Base-by-base conservation (phyloP, 139 green algal genomes). In the Chlorella sp. region DNA sequence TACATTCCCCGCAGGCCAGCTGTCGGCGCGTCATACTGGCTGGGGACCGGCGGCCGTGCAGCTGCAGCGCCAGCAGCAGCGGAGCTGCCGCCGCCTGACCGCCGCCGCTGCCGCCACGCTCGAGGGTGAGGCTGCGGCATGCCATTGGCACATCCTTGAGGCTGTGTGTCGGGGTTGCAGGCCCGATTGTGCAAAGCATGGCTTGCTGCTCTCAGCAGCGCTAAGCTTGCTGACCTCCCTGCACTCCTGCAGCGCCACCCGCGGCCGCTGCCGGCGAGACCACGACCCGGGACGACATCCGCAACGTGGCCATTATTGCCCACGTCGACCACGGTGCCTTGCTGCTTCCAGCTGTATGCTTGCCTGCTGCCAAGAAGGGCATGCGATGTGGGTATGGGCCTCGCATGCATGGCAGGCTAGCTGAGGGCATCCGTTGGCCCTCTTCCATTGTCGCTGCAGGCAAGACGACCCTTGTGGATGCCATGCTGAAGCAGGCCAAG, bases 401-500 rank as follows among this genome's bases (percentile, higher is more conserved):
- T n/a, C n/a, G n/a, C n/a, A n/a, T n/a, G n/a, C n/a, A n/a, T n/a
- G n/a, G n/a, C n/a, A n/a, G n/a, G n/a, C n/a, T n/a, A n/a, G n/a
- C n/a, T n/a, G n/a, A n/a, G 9, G 44, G 44, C 44, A 51, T 51
- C 44, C 9, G 44, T 9, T 51, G 44, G 7, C 44, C 23, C 28
- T 30, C 36, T 55, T 20, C 11, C 36, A 6, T 36, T 9, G 41
- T 4, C 11, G 44, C 44, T 71, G 76, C 76, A 82, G 76, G 76
- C 76, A 87, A 90, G 63, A 90, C 86, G 32, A 90, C 97, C 90
- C 34, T 98, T 90, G 64, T 99, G 47, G 96, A 99, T 73, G 89
- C 94, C 56, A 98, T 99, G 96, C 90, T 99, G 13, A 89, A 92
- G 87, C 96, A 99, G 87, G 87, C 89, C 87, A 98, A 98, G 85